Base-by-base conservation (phyloP, 1,139 yeast species). In the Kurtzmaniella quercitrusa region DNA sequence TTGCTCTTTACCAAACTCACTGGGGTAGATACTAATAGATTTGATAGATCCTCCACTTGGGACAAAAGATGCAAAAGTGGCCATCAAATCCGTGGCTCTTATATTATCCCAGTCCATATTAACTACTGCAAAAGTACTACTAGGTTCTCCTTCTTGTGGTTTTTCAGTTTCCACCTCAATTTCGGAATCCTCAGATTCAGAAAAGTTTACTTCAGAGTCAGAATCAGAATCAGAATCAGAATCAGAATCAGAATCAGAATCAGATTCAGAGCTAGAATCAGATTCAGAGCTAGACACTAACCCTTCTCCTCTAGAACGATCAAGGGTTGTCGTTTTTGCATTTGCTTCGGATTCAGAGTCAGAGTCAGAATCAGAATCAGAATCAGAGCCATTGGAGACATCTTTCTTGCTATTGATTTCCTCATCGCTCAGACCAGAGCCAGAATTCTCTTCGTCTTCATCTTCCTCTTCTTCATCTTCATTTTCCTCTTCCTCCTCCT, bases 31-130 rank as follows among this genome's bases (percentile, higher is more conserved):
- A 9, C 79, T 62, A 8, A 94, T 84, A n/a, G 81, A 79, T 42
- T 70, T 64, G 44, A 94, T 85, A 39, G 73, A 67, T 1, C 96
- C 95, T 38, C 78, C 80, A 36, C 79, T 65, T 14, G 97, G 96
- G 16, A 87, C 85, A 67, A 94, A 94, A 43, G 96, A 83, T 6
- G 82, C 70, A 55, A 94, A 89, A 0, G 98, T 85, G 5, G 95
- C 95, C 87, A 88, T 81, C 51, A 94, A 60, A 61, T 93, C 98
- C 11, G 80, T 81, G 0, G 98, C 87, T 43, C 81, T 77, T 17
- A 94, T 74, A 58, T 93, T 87, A 55, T 94, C 99, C 98, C 98
- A 94, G 60, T 94, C 98, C 77, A 94, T 73, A 57, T 94, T 94
- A 27, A 94, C 98, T 1, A 85, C 96, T 0, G 98, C 98, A 59